Conservation (phyloP, 306 rosid genomes). For the Pueraria montana region DNA sequence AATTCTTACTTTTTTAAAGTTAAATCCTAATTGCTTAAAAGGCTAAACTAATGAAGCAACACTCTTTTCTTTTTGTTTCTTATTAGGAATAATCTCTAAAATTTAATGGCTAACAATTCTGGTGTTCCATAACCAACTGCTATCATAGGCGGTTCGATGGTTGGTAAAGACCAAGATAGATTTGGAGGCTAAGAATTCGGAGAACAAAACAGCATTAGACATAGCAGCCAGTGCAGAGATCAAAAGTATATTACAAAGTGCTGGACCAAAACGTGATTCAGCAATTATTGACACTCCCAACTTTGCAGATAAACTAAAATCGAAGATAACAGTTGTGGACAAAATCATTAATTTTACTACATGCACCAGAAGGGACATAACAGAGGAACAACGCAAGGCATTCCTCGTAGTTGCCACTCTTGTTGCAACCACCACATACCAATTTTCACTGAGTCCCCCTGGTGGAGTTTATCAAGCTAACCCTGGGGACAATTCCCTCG, state of each 20-base stretch:
- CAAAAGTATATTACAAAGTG: background rate
- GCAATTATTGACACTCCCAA: background rate
- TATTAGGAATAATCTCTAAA: no score
- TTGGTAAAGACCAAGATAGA: background rate
- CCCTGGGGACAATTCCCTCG: background rate
- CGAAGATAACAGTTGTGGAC: background rate
- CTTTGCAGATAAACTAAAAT: background rate
- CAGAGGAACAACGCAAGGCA: background rate
- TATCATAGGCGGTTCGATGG: no score
- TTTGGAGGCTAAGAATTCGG: slow-evolving; percentile 18
- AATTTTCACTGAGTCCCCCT: slow-evolving; percentile 3
- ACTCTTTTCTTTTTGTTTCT: no score
- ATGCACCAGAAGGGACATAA: background rate
- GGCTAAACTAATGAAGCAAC: no score
- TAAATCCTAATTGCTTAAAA: no score
- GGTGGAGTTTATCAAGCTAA: background rate
- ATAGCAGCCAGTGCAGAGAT: background rate
- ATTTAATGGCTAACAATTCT: no score
- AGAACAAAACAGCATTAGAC: slow-evolving; percentile 37
- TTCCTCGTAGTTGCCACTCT: background rate
- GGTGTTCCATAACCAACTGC: no score
- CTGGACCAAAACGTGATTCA: background rate
- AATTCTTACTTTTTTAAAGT: no score
- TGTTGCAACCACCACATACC: slow-evolving; percentile 19
- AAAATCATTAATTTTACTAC: background rate